A percentile compares a stretch with the other conserved stretches of the same genome.
Conservation (phyloP, 1,284 basidiomycete species). For the Apiotrichum gamsii region DNA sequence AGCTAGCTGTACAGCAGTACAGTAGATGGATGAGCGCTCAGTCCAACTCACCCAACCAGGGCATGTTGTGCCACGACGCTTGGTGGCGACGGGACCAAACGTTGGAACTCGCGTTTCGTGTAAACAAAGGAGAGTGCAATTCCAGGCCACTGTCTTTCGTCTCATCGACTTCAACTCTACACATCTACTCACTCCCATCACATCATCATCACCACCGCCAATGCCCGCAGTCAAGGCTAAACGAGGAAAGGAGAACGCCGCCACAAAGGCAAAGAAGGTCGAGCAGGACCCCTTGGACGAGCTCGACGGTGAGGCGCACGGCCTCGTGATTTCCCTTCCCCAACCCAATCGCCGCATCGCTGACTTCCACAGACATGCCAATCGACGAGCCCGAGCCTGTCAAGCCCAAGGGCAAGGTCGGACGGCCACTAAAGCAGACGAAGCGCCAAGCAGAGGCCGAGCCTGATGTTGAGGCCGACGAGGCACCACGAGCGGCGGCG, state of each 20-base stretch:
- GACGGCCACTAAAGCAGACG: not conserved
- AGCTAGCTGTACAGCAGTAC: too few species aligned
- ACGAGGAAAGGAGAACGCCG: conserved; percentile 15
- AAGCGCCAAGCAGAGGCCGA: not conserved
- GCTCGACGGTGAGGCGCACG: conserved; percentile 7
- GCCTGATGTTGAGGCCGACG: not conserved
- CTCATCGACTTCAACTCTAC: not conserved
- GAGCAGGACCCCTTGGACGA: conserved; percentile 1
- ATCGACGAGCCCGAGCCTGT: not conserved
- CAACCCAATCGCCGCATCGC: too few species aligned
- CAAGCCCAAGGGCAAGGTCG: not conserved
- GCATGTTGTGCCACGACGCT: too few species aligned
- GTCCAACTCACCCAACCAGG: too few species aligned
- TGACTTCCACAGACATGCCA: conserved; percentile 1
- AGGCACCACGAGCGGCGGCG: not conserved
- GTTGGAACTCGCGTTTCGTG: not conserved
- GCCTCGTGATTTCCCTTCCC: too few species aligned
- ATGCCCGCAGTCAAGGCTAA: not conserved
- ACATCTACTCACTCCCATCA: not conserved
- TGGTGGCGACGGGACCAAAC: not conserved
- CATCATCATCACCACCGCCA: not conserved
- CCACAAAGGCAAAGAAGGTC: conserved; percentile 2
- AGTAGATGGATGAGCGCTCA: too few species aligned
- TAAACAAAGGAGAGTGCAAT: conserved; percentile 4
- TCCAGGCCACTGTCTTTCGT: not conserved